phyloP scores from a whole-genome alignment of 2,329 filamentous ascomycete species.

The Huntiella omanensis region DNA sequence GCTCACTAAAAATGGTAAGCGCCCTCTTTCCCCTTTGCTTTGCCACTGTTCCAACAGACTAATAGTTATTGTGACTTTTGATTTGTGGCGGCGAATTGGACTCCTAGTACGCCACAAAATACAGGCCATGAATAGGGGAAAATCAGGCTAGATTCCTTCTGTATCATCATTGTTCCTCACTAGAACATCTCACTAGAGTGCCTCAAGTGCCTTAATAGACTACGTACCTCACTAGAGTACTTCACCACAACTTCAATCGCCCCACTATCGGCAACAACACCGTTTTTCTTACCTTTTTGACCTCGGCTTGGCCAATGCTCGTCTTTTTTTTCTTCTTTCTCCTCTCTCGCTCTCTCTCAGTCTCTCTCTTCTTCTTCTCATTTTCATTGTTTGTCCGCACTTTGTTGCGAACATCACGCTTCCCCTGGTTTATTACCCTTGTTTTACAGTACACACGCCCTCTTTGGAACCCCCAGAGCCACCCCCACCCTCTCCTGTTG shows the following conservation, averaged over 20 bases:
- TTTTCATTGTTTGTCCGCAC: constrained; percentile 4
- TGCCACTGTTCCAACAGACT: background rate
- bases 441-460: background rate
- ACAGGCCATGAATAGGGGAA: background rate
- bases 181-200: background rate
- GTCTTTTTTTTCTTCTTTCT: background rate
- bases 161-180: background rate
- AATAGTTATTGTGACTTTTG: background rate
- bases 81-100: background rate
- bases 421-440: background rate
- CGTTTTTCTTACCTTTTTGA: background rate
- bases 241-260: background rate
- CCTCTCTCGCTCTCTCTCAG: background rate
- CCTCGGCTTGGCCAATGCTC: background rate
- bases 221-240: background rate
- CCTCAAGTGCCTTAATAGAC: background rate
- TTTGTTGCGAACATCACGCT: constrained; percentile 2
- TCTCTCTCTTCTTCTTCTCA: background rate
- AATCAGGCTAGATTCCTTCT: background rate
- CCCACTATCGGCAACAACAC: too few relatives aligned
- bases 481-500: background rate
- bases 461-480: background rate
- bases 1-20: too few relatives aligned
- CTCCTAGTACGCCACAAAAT: background rate
- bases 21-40: too few relatives aligned